Conservation (phyloP, 2,329 filamentous ascomycete species). For the Talaromyces sp. region DNA sequence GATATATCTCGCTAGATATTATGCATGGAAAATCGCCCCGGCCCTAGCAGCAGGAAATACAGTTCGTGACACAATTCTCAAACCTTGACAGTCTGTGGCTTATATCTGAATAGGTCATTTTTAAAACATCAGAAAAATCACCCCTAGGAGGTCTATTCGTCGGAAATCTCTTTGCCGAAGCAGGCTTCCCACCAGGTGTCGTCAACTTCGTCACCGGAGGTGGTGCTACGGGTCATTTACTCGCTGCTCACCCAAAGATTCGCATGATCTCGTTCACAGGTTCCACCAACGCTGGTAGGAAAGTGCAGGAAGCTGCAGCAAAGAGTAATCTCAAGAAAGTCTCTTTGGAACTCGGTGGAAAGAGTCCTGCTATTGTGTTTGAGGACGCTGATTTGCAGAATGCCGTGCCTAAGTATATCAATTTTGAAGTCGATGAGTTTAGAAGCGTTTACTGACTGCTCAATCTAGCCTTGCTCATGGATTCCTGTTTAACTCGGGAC, state of each 20-base stretch:
- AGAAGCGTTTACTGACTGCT: slow-evolving; percentile 11
- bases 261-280: slow-evolving; percentile 38
- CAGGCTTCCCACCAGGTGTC: slow-evolving; percentile 48
- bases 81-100: background rate
- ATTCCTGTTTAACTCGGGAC: slow-evolving; percentile 25
- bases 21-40: slow-evolving; percentile 42
- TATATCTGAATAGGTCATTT: slow-evolving; percentile 31
- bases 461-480: slow-evolving; percentile 15
- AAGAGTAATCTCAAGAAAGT: slow-evolving; percentile 55
- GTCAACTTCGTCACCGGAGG: slow-evolving; percentile 41
- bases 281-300: slow-evolving; percentile 27
- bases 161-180: slow-evolving; percentile 39
- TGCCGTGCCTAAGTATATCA: slow-evolving; percentile 12
- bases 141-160: slow-evolving; percentile 40
- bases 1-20: background rate
- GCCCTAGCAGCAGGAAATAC: slow-evolving; percentile 48
- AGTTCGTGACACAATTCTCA: background rate
- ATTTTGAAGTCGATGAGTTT: background rate
- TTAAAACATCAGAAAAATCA: slow-evolving; percentile 49
- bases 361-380: slow-evolving; percentile 35
- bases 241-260: slow-evolving; percentile 39
- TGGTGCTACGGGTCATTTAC: slow-evolving; percentile 33
- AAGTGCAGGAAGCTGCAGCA: slow-evolving; percentile 52
- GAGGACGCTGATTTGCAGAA: slow-evolving; percentile 28
- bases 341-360: slow-evolving; percentile 49